Conservation (phyloP, 192 early-diverging fungal genomes). For the Phlyctochytrium arcticum region DNA sequence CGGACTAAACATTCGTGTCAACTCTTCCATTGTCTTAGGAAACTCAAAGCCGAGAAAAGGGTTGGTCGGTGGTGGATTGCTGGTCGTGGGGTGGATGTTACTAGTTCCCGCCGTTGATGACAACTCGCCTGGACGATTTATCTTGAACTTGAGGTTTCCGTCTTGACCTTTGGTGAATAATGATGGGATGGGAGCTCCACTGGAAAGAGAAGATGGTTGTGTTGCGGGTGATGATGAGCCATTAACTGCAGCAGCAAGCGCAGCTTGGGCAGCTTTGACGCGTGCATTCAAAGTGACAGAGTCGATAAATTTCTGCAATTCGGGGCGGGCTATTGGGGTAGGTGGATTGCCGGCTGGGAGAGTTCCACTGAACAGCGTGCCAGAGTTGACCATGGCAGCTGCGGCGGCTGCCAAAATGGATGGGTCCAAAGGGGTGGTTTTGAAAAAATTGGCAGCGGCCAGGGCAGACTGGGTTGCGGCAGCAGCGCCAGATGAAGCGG, state of each 20-base stretch:
- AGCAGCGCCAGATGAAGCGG: neutral
- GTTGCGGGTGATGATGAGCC: neutral
- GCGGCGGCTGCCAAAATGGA: conserved; percentile 1
- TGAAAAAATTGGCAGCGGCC: neutral
- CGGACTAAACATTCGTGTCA: conserved; percentile 8
- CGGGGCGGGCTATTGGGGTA: neutral
- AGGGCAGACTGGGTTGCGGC: neutral
- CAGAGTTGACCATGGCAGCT: conserved; percentile 2
- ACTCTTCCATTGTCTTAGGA: conserved; percentile 21
- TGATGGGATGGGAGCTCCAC: neutral
- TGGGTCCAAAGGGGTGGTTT: neutral
- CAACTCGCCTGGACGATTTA: too few species aligned
- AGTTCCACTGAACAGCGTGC: neutral
- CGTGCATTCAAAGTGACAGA: conserved; percentile 6
- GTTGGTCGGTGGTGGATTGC: neutral
- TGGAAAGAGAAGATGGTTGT: neutral
- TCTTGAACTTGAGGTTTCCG: neutral
- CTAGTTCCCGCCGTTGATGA: too few species aligned
- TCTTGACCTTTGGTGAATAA: neutral
- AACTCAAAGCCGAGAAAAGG: conserved; percentile 16
- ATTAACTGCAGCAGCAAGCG: neutral
- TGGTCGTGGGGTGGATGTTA: neutral
- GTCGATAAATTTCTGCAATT: conserved; percentile 17
- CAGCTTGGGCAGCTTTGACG: conserved; percentile 8
- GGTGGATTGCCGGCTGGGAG: neutral